Evolutionary conservation across 208 protist genomes (phyloP).

Genomic region (Plasmodiophora brassicae): DNA sequence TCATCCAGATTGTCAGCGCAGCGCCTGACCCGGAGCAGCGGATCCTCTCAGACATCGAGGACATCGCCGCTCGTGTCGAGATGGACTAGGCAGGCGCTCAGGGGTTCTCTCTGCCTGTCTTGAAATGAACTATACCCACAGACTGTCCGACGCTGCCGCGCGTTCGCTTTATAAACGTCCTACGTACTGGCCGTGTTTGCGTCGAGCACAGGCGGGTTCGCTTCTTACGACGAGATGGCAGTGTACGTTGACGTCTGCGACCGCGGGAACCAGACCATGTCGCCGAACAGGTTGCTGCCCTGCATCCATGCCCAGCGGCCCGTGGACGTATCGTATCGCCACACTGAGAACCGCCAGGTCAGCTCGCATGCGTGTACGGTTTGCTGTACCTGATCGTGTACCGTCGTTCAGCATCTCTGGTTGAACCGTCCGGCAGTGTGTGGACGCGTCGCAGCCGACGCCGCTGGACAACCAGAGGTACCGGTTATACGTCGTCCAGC

Average conservation of each 20-base stretch:
- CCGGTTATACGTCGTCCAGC: not conserved
- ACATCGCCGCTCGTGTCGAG: too few species aligned
- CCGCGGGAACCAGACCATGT: not conserved
- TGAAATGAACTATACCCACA: too few species aligned
- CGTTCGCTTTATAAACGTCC: too few species aligned
- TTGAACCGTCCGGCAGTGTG: not conserved
- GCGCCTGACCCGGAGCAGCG: not conserved
- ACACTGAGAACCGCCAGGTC: not conserved
- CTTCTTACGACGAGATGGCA: too few species aligned
- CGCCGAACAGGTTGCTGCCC: not conserved
- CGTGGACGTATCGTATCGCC: slow-evolving; percentile 1
- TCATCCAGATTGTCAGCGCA: not conserved
- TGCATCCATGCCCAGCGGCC: slow-evolving; percentile 3
- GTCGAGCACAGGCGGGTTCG: too few species aligned
- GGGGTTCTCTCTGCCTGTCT: too few species aligned
- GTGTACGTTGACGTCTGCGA: not conserved
- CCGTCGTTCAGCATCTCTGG: not conserved
- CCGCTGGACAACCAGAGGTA: slow-evolving; percentile 1
- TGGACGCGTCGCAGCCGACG: not conserved
- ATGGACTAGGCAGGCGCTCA: too few species aligned
- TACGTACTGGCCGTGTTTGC: too few species aligned
- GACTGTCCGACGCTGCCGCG: too few species aligned
- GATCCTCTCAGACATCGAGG: too few species aligned
- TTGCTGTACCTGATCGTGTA: not conserved
- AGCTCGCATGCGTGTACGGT: not conserved